Base-by-base conservation (phyloP, 495 filamentous ascomycete genomes). In the Parathielavia hyrcaniae region DNA sequence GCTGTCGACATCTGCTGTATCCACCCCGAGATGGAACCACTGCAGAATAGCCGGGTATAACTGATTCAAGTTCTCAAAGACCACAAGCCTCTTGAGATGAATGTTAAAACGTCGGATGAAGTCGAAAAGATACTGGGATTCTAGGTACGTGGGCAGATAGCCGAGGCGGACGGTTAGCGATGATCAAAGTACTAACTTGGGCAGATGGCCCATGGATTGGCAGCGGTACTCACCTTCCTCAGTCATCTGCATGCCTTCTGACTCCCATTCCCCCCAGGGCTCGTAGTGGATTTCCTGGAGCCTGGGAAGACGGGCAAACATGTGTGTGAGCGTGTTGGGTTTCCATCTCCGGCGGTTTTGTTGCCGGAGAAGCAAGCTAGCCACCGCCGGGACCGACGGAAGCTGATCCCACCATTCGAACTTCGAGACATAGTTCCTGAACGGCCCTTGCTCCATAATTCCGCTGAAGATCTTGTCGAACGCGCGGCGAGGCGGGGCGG, bases 1-100 rank as follows among this genome's bases (percentile, higher is more conserved):
- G 26, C 20, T 46, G 20, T 26, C 43, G 43, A n/a, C 43, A 46
- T 26, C 10, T 17, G 2, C 9, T 5, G 11, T 23, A 46, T 46
- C 43, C 20, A 13, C 43, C 0, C 43, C 43, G 11, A 14, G 3
- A 10, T 30, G 45, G 60, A 64, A 65, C 60, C 32, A 55, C 63
- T 64, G 59, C 59, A 63, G 43, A 38, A 55, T 59, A 59, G 54
- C 55, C 43, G 69, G 55, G 44, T 65, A 67, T 38, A 61, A 50
- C 52, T 67, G 60, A 61, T 69, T 62, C 36, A 69, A 71, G 64
- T 68, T 68, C 59, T 69, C 67, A 52, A 71, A 69, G 52, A 69
- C 43, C 40, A 64, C 61, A 35, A 67, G 65, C 55, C 55, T 68
- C 55, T 62, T 60, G 44, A 71, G 57, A 14, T 63, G 45, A 45